Evolutionary conservation across 1,139 yeast genomes (phyloP).

Genomic region (Kurtzmaniella quercitrusa): DNA sequence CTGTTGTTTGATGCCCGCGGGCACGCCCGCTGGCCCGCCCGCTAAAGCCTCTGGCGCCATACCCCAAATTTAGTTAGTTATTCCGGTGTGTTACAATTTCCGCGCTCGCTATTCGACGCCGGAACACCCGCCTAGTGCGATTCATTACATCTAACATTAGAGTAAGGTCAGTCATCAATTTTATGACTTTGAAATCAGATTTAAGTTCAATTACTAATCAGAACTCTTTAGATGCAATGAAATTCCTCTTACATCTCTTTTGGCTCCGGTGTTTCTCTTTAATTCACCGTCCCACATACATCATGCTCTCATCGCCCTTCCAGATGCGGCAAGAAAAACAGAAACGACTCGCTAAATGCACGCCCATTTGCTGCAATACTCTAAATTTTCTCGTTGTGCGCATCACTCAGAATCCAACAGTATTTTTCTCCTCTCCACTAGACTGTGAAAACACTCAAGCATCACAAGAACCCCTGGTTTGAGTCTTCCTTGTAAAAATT

Average conservation of each 20-base stretch:
- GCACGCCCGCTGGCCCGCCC: not conserved
- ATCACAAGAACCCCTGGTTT: not conserved
- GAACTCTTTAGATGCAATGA: too few species aligned
- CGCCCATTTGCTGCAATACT: not conserved
- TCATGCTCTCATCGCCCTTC: too few species aligned
- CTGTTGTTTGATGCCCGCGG: too few species aligned
- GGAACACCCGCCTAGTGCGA: too few species aligned
- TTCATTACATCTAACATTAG: too few species aligned
- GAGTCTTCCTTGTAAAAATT: too few species aligned
- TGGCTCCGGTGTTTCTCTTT: too few species aligned
- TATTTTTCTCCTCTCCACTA: not conserved
- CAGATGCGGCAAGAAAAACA: not conserved
- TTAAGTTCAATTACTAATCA: too few species aligned
- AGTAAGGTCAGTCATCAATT: too few species aligned
- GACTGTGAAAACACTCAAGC: not conserved
- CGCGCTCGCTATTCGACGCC: conserved; percentile 1
- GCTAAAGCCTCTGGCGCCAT: not conserved
- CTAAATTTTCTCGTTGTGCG: not conserved
- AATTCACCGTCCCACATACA: too few species aligned
- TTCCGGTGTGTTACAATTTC: not conserved
- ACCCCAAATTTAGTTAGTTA: not conserved
- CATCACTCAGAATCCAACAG: not conserved
- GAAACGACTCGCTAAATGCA: not conserved
- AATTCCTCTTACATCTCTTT: too few species aligned
- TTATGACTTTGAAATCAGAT: too few species aligned